Conservation (phyloP, 73 alveolate genomes). For the Paramecium octaurelia region DNA sequence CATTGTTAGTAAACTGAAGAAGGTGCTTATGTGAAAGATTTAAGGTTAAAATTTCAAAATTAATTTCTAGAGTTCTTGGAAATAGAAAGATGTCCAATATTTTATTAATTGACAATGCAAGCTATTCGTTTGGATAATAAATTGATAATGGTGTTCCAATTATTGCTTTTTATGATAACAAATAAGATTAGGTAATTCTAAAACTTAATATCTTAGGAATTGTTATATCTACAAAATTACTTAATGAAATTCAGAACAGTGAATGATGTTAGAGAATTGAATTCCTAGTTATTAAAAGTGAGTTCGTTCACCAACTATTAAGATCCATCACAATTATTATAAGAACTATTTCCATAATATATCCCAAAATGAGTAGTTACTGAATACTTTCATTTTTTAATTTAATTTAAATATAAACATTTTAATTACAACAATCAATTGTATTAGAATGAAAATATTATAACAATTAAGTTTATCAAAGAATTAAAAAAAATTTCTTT, state of each 20-base stretch:
- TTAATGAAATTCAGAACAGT: neutral
- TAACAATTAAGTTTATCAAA: too few relatives aligned
- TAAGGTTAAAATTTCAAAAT: constrained; percentile 35
- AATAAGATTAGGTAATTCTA: constrained; percentile 72
- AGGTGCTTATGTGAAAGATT: constrained; percentile 91
- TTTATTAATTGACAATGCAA: constrained; percentile 92
- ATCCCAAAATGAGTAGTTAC: neutral
- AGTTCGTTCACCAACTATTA: neutral
- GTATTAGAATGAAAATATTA: too few relatives aligned
- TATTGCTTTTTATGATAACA: constrained; percentile 75
- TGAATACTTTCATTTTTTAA: neutral
- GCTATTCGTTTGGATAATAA: constrained; percentile 87
- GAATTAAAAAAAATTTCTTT: neutral
- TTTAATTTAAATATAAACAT: neutral
- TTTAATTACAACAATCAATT: neutral
- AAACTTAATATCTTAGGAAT: neutral
- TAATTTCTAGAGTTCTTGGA: constrained; percentile 68
- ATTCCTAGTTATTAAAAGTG: neutral
- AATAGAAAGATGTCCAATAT: constrained; percentile 83
- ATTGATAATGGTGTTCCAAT: constrained; percentile 88
- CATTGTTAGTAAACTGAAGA: constrained; percentile 85
- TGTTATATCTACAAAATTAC: neutral
- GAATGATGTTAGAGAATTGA: neutral
- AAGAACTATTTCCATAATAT: neutral
- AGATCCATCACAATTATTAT: neutral